These are phyloP conservation scores for Diddensiella caesifluorescens DNA, from an alignment of 805 yeast species.

Conservation along the genomic window DNA sequence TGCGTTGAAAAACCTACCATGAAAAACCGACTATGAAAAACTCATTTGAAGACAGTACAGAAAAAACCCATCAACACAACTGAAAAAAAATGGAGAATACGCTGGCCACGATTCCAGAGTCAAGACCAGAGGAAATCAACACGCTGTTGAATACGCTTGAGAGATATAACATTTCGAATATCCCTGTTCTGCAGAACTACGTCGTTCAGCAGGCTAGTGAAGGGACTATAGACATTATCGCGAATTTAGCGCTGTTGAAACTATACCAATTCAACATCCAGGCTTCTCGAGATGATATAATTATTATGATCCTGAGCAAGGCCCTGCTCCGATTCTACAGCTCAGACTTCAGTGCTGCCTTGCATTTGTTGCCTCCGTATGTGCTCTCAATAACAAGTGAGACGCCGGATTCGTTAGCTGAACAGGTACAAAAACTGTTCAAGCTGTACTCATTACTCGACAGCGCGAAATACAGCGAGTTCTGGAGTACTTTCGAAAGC, in stretches of 20 bases:
- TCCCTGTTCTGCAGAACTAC: constrained; percentile 42
- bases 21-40: not conserved
- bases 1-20: not conserved
- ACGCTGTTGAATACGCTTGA: constrained; percentile 39
- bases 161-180: constrained; percentile 41
- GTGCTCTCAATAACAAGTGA: constrained; percentile 27
- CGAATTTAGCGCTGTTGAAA: constrained; percentile 44
- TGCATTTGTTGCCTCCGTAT: constrained; percentile 42
- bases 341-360: constrained; percentile 40
- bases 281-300: constrained; percentile 36
- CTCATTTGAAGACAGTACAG: not conserved
- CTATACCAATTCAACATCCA: constrained; percentile 37
- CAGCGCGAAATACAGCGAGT: constrained; percentile 29
- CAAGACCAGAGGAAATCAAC: constrained; percentile 39
- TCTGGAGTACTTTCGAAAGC: constrained; percentile 30
- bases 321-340: constrained; percentile 39
- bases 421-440: constrained; percentile 27
- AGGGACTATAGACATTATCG: constrained; percentile 35
- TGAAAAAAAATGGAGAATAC: constrained; percentile 35
- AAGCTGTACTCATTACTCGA: constrained; percentile 29
- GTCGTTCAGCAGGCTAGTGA: constrained; percentile 36
- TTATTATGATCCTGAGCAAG: constrained; percentile 37
- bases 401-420: constrained; percentile 24
- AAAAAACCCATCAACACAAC: no score
- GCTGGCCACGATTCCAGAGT: constrained; percentile 31